Base-by-base conservation (phyloP, 139 green algal genomes). In the Tetradesmus obliquus region DNA sequence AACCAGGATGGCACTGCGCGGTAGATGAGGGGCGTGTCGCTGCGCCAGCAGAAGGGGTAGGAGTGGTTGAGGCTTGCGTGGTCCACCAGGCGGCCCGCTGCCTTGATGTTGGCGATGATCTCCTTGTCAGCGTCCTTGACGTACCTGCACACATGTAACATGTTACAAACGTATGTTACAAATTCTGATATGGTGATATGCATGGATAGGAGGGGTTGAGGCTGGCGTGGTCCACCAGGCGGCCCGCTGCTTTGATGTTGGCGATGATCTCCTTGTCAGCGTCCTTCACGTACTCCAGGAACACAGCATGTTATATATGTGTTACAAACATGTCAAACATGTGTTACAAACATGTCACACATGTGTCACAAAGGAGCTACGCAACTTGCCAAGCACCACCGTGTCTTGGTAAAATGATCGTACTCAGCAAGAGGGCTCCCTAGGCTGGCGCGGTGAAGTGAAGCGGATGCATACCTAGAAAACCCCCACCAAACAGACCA, bases 31-130 rank as follows among this genome's bases (percentile, higher is more conserved):
- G 97, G 97, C 51, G 98, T 99, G 86, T 99, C 98, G 69, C 97
- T 99, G 57, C 98, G 96, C 98, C 98, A 99, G 97, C 98, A 99
- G 95, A 99, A 99, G 90, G 98, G 98, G 94, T 99, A 99, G 54
- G 94, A 97, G 94, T 99, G 98, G 55, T 96, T 92, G 2, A 97
- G 92, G 55, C 54, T 94, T 53, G 84, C 92, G 55, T 93, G 84
- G 66, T 98, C 95, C 58, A 99, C 95, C 62, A 99, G 94, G 4
- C 97, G 93, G 0, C 97, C 98, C 45, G 76, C 86, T 24, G 86
- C 94, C 94, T 99, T 99, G 88, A 99, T 93, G 9, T 87, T 20
- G 5, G 89, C 91, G 24, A 99, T 97, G 91, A 99, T 99, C 58
- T 98, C 96, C 94, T 99, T 99, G 96, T 99, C 98, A 8, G 98